Evolutionary conservation across 495 filamentous ascomycete genomes (phyloP), one percentile per base, ranked within the genome.

Genomic region (Echria macrotheca): DNA sequence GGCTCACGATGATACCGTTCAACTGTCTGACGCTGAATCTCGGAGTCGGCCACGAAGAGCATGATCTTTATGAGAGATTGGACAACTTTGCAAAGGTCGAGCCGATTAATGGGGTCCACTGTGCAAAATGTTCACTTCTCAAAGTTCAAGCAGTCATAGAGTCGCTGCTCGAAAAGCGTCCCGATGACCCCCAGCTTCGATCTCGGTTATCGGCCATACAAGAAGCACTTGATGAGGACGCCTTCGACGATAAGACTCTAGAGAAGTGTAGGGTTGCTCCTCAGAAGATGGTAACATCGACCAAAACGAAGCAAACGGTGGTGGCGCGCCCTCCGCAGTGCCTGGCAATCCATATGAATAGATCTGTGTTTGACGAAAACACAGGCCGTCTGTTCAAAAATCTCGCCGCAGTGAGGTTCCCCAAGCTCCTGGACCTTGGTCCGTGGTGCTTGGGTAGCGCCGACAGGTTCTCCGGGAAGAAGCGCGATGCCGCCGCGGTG

Each of bases 1-100:
- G 89, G 2, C 73, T 97, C 25, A 85, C 83, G 9, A 75, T 96
- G 56, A 91, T 88, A 32, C 89, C 89, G 0, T 97, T 96, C 73
- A 96, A 94, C 56, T 96, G 89, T 61, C 69, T 99, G 44, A 96
- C 94, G 5, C 79, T 99, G 0, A 85, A 80, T 28, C 76, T 96
- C 0, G 85, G 81, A 5, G 57, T 61, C 26, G 70, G 70, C 12
- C 63, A 59, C 52, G 66, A 54, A 31, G 64, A 72, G 42, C 84
- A 85, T 53, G 77, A 85, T 53, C 59, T 99, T 1, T 76, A 78
- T 41, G 83, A 91, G 35, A 88, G 88, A 55, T 69, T 99, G 25
- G 84, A 89, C 58, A 81, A 88, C 41, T 96, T 89, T 60, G 94
- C 90, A 45, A 75, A 80, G 12, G 69, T 97, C 19, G 94, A 97